A percentile compares a stretch with the other conserved stretches of the same genome.
Evolutionary conservation across 805 yeast species (phyloP).

Genomic region (Saccharomycopsis synnaedendra): DNA sequence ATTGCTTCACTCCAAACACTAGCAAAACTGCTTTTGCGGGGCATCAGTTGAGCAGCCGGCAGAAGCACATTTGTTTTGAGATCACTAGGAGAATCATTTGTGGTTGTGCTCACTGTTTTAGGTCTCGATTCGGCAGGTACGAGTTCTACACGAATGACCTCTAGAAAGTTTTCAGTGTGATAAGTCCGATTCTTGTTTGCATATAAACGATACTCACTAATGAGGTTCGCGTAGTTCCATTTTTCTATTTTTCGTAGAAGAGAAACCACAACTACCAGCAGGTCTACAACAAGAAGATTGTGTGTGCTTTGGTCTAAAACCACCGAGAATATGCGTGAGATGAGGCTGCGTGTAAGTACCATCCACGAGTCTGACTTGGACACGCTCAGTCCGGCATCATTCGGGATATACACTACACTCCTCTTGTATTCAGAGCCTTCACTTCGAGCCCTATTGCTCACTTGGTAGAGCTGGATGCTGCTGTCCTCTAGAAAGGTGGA

Average conservation of each 20-base stretch:
- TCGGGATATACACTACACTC: slow-evolving; percentile 4
- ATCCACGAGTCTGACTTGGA: slow-evolving; percentile 45
- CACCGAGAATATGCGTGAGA: slow-evolving; percentile 54
- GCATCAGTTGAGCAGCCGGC: not conserved
- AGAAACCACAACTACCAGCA: slow-evolving; percentile 71
- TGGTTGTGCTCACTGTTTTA: no score
- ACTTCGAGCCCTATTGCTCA: slow-evolving; percentile 8
- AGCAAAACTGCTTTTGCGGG: not conserved
- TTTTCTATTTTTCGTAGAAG: slow-evolving; percentile 71
- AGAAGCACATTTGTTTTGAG: no score
- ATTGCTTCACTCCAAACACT: slow-evolving; percentile 17
- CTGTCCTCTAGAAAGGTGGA: slow-evolving; percentile 51
- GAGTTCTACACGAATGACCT: slow-evolving; percentile 49
- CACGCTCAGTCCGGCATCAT: slow-evolving; percentile 12
- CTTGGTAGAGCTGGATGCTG: slow-evolving; percentile 32
- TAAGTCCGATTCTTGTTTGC: slow-evolving; percentile 66
- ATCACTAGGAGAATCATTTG: no score
- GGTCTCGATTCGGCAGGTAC: slow-evolving; percentile 21
- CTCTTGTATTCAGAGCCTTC: not conserved
- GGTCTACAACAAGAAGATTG: slow-evolving; percentile 67
- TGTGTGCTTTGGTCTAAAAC: slow-evolving; percentile 50
- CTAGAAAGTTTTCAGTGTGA: slow-evolving; percentile 73
- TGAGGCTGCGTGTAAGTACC: slow-evolving; percentile 56
- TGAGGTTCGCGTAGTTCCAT: slow-evolving; percentile 79
- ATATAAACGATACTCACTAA: slow-evolving; percentile 75